Evolutionary conservation across 495 filamentous ascomycete genomes (phyloP), one percentile per base, ranked within the genome.

Genomic region (Margaritispora aquatica): DNA sequence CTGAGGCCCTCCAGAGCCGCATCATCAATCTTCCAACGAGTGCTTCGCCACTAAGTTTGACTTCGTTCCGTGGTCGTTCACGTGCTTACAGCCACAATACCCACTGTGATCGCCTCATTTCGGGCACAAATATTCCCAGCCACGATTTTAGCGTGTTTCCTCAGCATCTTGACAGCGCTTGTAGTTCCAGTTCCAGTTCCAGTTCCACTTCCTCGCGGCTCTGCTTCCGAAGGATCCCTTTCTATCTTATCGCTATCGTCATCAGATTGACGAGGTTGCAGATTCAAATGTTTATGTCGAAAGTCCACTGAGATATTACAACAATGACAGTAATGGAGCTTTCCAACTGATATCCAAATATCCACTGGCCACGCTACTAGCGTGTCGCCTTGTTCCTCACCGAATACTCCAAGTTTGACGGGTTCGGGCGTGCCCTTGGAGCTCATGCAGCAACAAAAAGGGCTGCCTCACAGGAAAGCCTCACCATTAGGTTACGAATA

Each of bases 361-460:
- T n/a, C 31, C 50, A 52, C 52, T 24, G 31, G 26, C 20, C 13
- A 24, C 20, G 54, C 38, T 55, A 36, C 17, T 44, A 44, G 54
- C 54, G 36, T 55, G 23, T 22, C 38, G 20, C 52, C 34, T 55
- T 55, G 52, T 22, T 55, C 9, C n/a, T 55, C 34, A 38, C 52
- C 27, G 34, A 55, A 21, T 22, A 13, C 34, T 17, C 4, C 2
- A n/a, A 31, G 19, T 26, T 11, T 24, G 54, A 41, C 47, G 29
- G 54, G 54, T 29, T 29, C 11, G 24, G 24, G 21, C 48, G 5
- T 26, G 24, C 24, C 50, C 22, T n/a, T 26, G 22, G 20, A 26
- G 50, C 21, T 21, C 50, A 52, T 10, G 24, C 24, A 7, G 5
- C 24, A 8, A 21, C 48, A 17, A 11, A 20, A 2, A 27, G 31